These are phyloP conservation scores for Leishmania lainsoni DNA, from an alignment of 208 protist species.

Conservation along the genomic window DNA sequence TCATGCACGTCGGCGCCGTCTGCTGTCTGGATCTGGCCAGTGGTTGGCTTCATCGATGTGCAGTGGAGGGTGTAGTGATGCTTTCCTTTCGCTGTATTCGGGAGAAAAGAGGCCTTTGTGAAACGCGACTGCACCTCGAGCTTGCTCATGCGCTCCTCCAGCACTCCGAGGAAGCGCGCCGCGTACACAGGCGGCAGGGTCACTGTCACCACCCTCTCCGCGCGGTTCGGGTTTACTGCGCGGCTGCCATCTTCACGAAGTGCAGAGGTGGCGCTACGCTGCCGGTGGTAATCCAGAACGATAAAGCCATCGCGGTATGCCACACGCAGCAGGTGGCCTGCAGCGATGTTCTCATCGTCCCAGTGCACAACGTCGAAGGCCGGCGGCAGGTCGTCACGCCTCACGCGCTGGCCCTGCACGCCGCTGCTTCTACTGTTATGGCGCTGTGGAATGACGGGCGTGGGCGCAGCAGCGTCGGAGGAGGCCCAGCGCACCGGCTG, in stretches of 20 bases:
- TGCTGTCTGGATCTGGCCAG: conserved; percentile 46
- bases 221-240: conserved; percentile 22
- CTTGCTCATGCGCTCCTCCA: conserved; percentile 73
- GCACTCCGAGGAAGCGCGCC: conserved; percentile 79
- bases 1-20: conserved; percentile 52
- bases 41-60: conserved; percentile 57
- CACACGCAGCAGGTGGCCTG: conserved; percentile 77
- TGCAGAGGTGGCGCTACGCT: conserved; percentile 21
- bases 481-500: conserved; percentile 13
- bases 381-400: conserved; percentile 49
- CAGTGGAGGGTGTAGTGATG: conserved; percentile 67
- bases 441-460: conserved; percentile 9
- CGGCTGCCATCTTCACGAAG: conserved; percentile 18
- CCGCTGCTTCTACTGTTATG: conserved; percentile 9
- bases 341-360: conserved; percentile 69
- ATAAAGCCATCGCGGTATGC: conserved; percentile 79
- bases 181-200: conserved; percentile 84
- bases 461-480: conserved; percentile 7
- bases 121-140: conserved; percentile 82
- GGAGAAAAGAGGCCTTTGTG: conserved; percentile 74
- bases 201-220: conserved; percentile 76
- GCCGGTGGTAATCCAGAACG: conserved; percentile 81
- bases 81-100: conserved; percentile 40
- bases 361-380: conserved; percentile 90
- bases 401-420: conserved; percentile 31